Base-by-base conservation (phyloP, 441 rosid species). In the Pelargonium australe region DNA sequence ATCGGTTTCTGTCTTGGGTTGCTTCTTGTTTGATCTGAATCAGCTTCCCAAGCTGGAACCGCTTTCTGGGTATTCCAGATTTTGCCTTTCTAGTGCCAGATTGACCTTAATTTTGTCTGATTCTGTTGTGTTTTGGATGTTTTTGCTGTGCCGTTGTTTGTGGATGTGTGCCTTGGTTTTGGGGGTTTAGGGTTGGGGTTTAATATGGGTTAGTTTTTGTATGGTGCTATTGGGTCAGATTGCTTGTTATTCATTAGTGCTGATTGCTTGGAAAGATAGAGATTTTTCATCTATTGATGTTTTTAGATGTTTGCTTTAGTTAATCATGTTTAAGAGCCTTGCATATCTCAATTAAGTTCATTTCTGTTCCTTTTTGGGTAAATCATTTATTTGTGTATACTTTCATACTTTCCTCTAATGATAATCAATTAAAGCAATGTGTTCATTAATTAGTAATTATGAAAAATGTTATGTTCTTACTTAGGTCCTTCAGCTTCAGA, bases 111-210 rank as follows among this genome's bases (percentile, higher is more conserved):
- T 2, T 44, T 44, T 44, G 49, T 44, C 49, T 44, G 49, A 44
- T 44, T 44, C 5, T 7, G 49, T 11, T 7, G 10, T 44, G 11
- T 2, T 44, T 10, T 44, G 12, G 49, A 44, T 8, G 13, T 44
- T 44, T 11, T 9, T 44, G 37, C 37, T 34, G 37, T 34, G 37
- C 5, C 4, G 37, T 34, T 34, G 37, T 53, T 53, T 53, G 9
- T 13, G n/a, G 20, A 17, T 53, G 7, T 53, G 60, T 7, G 17
- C 17, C 19, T 53, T 53, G 16, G 60, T 53, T 53, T 14, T 53
- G 60, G 60, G 37, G 60, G 60, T 44, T 44, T 44, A 44, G 49
- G 49, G 49, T 13, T 53, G 60, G 37, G 60, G 60, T 53, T 53
- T 53, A 53, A 53, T 14, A 53, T 53, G 20, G 7, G 60, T 5